These are phyloP conservation scores for Irineochytrium annulatum DNA, from an alignment of 192 early-diverging fungal species.

Conservation along the genomic window DNA sequence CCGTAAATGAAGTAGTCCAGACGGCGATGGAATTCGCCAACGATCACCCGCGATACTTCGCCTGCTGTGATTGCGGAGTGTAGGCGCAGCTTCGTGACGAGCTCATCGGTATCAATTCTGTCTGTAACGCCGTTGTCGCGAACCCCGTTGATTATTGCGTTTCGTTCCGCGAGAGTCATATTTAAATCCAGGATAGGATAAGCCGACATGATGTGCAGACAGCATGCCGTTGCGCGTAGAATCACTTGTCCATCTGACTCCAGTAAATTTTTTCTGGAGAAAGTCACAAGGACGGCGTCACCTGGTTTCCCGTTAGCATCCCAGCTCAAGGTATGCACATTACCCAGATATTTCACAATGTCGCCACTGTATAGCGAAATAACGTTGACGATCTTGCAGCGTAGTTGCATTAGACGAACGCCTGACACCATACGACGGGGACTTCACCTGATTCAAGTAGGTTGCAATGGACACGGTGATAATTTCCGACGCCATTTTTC, in stretches of 20 bases:
- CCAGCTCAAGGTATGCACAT: too few species aligned
- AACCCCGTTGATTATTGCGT: not conserved
- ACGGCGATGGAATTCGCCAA: not conserved
- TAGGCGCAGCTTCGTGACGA: not conserved
- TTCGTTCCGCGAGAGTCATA: not conserved
- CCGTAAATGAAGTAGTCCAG: constrained; percentile 1
- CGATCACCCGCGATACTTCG: not conserved
- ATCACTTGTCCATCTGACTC: not conserved
- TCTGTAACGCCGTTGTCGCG: not conserved
- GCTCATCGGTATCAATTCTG: not conserved
- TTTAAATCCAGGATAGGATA: not conserved
- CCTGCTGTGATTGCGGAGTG: not conserved
- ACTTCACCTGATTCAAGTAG: too few species aligned
- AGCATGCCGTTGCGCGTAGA: not conserved
- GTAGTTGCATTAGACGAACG: too few species aligned
- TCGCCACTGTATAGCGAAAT: not conserved
- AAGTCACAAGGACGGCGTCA: not conserved
- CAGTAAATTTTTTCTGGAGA: not conserved
- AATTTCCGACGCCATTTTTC: too few species aligned
- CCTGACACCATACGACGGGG: too few species aligned
- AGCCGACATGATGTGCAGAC: not conserved
- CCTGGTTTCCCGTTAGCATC: too few species aligned
- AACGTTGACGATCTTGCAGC: not conserved
- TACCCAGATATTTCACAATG: too few species aligned
- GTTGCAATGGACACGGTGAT: too few species aligned